Percentiles rank a stretch among this genome's conserved stretches.
phyloP scores from a whole-genome alignment of 2,329 filamentous ascomycete genomes.

The Ustulina deusta region DNA sequence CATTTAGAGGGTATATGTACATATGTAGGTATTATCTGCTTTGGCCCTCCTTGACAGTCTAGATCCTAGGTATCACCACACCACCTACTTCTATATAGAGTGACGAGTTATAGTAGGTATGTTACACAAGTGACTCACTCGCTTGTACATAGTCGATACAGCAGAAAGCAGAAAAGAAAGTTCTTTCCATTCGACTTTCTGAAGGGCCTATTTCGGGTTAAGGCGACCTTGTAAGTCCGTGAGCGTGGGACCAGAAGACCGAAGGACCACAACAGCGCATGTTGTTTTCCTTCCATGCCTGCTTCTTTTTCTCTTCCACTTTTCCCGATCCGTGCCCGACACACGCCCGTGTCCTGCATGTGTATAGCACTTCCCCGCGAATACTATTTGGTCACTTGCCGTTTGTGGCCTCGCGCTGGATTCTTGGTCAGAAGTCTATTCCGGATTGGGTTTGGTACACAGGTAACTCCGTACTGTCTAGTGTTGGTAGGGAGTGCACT shows the following conservation, averaged over 20 bases:
- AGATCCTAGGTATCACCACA: too few relatives aligned
- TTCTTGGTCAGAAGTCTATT: conserved; percentile 18
- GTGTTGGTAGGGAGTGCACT: too few relatives aligned
- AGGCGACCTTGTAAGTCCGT: conserved; percentile 19
- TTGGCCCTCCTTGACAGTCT: too few relatives aligned
- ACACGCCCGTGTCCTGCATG: background rate
- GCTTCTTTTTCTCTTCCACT: conserved; percentile 8
- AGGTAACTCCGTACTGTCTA: background rate
- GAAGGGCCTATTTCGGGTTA: conserved; percentile 19
- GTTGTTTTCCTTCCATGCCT: conserved; percentile 7
- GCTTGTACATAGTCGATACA: background rate
- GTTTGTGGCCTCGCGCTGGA: conserved; percentile 10
- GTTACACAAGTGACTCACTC: background rate
- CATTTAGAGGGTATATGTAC: too few relatives aligned
- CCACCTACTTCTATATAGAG: too few relatives aligned
- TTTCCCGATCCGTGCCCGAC: background rate
- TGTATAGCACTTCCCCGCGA: conserved; percentile 31
- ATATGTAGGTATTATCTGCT: too few relatives aligned
- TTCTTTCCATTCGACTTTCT: background rate
- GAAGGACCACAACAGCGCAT: conserved; percentile 18
- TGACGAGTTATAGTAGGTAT: too few relatives aligned
- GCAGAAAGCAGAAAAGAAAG: background rate
- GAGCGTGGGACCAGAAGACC: conserved; percentile 14
- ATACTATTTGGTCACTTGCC: conserved; percentile 28
- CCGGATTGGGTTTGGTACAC: conserved; percentile 6